phyloP scores from a whole-genome alignment of 2,329 filamentous ascomycete species.

The Scleromitrula shiraiana region DNA sequence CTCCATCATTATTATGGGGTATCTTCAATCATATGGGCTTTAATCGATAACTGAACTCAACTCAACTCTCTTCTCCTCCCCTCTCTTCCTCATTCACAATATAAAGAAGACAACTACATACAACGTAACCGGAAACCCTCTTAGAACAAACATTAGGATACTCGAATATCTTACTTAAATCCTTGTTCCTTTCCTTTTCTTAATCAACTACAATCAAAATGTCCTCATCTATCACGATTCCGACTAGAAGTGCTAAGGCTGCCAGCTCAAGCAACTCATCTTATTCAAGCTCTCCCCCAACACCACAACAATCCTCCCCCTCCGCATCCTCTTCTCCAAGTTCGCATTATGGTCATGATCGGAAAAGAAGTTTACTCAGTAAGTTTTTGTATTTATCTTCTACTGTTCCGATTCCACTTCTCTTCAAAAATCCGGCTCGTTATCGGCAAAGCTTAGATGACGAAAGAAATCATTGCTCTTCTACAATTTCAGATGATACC shows the following conservation, averaged over 20 bases:
- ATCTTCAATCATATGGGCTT: too few relatives aligned
- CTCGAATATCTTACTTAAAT: background rate
- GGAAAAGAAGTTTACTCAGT: conserved; percentile 58
- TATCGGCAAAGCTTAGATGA: conserved; percentile 4
- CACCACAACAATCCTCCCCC: conserved; percentile 37
- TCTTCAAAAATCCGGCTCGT: too few relatives aligned
- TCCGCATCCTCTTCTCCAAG: conserved; percentile 31
- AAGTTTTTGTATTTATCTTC: conserved; percentile 28
- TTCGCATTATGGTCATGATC: conserved; percentile 40
- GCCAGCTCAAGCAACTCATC: conserved; percentile 41
- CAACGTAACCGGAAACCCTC: background rate
- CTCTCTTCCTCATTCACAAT: too few relatives aligned
- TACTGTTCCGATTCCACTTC: background rate
- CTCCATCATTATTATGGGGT: too few relatives aligned
- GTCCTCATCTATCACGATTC: conserved; percentile 66
- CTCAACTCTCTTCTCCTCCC: too few relatives aligned
- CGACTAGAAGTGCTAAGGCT: conserved; percentile 39
- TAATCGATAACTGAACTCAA: background rate
- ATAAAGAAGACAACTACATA: too few relatives aligned
- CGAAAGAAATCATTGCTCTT: background rate
- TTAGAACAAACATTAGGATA: background rate
- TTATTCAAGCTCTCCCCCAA: conserved; percentile 48
- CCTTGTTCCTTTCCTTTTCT: conserved; percentile 9
- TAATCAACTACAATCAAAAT: conserved; percentile 26
- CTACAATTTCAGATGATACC: conserved; percentile 24